Conservation (phyloP, 805 yeast genomes). For the Sugiyamaella marilandica region DNA sequence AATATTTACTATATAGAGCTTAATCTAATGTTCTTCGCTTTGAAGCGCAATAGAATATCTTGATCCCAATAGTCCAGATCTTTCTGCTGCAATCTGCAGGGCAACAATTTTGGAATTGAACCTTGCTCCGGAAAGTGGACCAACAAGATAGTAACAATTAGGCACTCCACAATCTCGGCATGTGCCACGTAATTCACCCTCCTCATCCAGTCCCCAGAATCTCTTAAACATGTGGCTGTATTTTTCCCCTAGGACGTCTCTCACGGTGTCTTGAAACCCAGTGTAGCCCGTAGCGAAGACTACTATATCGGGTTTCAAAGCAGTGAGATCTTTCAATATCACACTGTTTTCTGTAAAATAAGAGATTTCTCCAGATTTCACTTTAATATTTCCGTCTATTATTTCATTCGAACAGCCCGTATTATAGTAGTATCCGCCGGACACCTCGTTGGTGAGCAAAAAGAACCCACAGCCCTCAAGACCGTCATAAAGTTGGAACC, state of each 20-base stretch:
- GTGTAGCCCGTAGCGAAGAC: conserved; percentile 46
- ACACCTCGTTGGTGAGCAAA: conserved; percentile 38
- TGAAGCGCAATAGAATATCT: conserved; percentile 21
- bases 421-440: conserved; percentile 46
- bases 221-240: neutral
- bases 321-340: conserved; percentile 37
- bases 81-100: conserved; percentile 37
- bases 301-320: conserved; percentile 35
- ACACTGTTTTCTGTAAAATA: conserved; percentile 38
- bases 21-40: neutral
- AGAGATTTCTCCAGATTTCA: conserved; percentile 37
- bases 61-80: conserved; percentile 14
- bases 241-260: conserved; percentile 20
- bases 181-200: conserved; percentile 40
- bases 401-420: conserved; percentile 42
- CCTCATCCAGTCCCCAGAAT: conserved; percentile 32
- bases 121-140: conserved; percentile 39
- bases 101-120: conserved; percentile 39
- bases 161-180: conserved; percentile 38
- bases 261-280: conserved; percentile 41
- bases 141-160: conserved; percentile 42
- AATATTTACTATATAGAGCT: too few species aligned
- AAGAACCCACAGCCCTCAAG: conserved; percentile 42
- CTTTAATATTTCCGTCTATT: conserved; percentile 37
- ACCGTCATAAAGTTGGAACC: conserved; percentile 41